Evolutionary conservation across 2,329 filamentous ascomycete species (phyloP), one percentile per base, ranked within the genome.

Genomic region (Cladosporium oxysporum): DNA sequence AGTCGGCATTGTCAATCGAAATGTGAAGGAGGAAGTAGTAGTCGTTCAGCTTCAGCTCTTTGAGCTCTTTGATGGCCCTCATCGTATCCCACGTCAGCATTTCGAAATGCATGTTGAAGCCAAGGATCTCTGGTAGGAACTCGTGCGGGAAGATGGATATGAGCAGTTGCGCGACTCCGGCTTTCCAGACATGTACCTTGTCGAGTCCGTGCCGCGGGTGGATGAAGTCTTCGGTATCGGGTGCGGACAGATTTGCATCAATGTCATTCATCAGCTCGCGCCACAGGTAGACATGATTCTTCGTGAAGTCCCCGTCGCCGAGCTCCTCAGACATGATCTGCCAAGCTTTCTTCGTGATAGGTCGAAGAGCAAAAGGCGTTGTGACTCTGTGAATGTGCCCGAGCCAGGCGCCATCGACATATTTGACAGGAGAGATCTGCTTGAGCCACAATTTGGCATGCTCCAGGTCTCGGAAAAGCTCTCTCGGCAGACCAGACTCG

Each of bases 11-110:
- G 69, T 85, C 83, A 59, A 85, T 84, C 0, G 80, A 77, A 49
- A 84, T 75, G 71, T 85, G 83, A 4, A 85, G 73, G n/a, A 79
- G 70, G 69, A 84, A 85, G 69, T 84, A 85, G 49, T 81, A 81
- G 0, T 79, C 71, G 64, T 82, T 74, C 10, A 85, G 67, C 5
- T 73, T 71, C 26, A 85, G 65, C 67, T 52, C 49, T 52, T 52
- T 52, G 26, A 52, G 49, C 49, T 52, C 23, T 7, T 52, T 52
- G 49, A 52, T 52, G 0, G 78, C 78, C 52, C 76, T 76, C 65
- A 83, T 68, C 1, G 79, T 75, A 62, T 80, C 77, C 21, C 81
- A 67, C 1, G 79, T 76, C 16, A 83, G 61, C 31, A 72, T 71
- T 69, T 85, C 83, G 63, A 80, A 84, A 29, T 82, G 78, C 73